Evolutionary conservation across 108 stramenopile genomes (phyloP), one percentile per base, ranked within the genome.

Genomic region (Nitzschia sp.): DNA sequence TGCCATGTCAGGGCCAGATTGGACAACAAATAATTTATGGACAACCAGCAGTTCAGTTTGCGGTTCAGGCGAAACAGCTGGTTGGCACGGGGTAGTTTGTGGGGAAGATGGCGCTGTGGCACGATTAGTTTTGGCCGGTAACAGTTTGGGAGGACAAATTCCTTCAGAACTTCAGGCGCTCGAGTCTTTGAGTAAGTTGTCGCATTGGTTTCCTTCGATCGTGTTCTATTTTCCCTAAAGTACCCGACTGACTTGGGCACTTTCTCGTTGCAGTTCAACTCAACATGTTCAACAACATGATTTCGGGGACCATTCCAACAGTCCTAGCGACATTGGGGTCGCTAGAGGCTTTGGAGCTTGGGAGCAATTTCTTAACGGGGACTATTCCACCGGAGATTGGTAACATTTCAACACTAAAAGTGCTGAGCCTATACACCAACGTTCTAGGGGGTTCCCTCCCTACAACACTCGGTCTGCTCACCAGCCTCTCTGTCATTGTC

Each of bases 131-230:
- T 24, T 76, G 44, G 56, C 38, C 1, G 53, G 46, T 14, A 76
- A 87, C 70, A 78, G 81, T 46, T 66, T 87, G 71, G 53, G 44
- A 10, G 86, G 83, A 19, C 39, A 24, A 10, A 65, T 87, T 41
- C 76, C 86, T 38, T 79, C 80, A 8, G 86, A 87, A 60, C 78
- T 85, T 51, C 79, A 82, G 51, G 80, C 70, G 10, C 57, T 86
- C 3, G 62, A 46, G 7, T 17, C 40, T 17, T 43, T 76, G 44
- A 59, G 69, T 70, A 59, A 59, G 69, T 70, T 46, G 10, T 24
- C 3, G 15, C 26, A 3, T 56, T 26, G 15, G 19, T 5, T 54
- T 20, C 3, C 8, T 24, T 21, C 6, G 24, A 22, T 21, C 19
- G 8, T 2, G 1, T 20, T 7, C 5, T 62, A 17, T 43, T 9